Percentiles rank a stretch among this genome's conserved stretches.
These are phyloP conservation scores for Amorphotheca resinae DNA, from an alignment of 495 filamentous ascomycete genomes.

Conservation along the genomic window DNA sequence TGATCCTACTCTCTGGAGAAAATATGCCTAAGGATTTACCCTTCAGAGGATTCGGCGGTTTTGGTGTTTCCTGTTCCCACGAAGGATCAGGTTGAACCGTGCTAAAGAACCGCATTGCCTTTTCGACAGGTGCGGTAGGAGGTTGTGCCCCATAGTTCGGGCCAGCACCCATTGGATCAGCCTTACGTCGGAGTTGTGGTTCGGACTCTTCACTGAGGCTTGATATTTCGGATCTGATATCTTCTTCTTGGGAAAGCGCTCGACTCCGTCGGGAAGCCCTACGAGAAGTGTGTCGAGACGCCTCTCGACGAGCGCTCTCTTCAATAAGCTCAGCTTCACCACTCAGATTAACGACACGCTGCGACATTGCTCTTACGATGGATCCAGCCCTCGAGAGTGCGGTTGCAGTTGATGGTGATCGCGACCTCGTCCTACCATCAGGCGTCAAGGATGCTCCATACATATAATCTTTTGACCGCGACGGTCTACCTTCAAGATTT, in stretches of 20 bases:
- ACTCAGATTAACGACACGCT: slow-evolving; percentile 93
- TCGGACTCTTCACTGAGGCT: slow-evolving; percentile 16
- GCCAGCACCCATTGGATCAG: slow-evolving; percentile 14
- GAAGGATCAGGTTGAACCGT: slow-evolving; percentile 2
- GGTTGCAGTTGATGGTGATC: slow-evolving; percentile 36
- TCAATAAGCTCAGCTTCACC: slow-evolving; percentile 50
- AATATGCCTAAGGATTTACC: slow-evolving; percentile 83
- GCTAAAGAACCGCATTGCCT: slow-evolving; percentile 14
- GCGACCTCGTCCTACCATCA: slow-evolving; percentile 39
- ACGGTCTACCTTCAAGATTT: slow-evolving; percentile 39
- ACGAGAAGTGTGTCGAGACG: background rate
- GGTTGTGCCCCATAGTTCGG: slow-evolving; percentile 5
- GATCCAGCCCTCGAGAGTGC: slow-evolving; percentile 67
- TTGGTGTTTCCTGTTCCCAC: slow-evolving; percentile 9
- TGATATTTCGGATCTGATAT: background rate
- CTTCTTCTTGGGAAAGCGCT: slow-evolving; percentile 3
- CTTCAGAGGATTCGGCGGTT: slow-evolving; percentile 58
- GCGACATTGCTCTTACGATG: slow-evolving; percentile 92
- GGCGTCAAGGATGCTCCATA: slow-evolving; percentile 37
- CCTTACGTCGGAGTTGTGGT: slow-evolving; percentile 12
- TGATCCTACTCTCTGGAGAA: slow-evolving; percentile 59
- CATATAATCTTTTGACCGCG: slow-evolving; percentile 28
- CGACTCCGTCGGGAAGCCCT: background rate
- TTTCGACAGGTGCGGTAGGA: slow-evolving; percentile 17
- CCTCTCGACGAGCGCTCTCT: slow-evolving; percentile 20